Conservation (phyloP, 805 yeast genomes). For the Kuraishia piskuri region DNA sequence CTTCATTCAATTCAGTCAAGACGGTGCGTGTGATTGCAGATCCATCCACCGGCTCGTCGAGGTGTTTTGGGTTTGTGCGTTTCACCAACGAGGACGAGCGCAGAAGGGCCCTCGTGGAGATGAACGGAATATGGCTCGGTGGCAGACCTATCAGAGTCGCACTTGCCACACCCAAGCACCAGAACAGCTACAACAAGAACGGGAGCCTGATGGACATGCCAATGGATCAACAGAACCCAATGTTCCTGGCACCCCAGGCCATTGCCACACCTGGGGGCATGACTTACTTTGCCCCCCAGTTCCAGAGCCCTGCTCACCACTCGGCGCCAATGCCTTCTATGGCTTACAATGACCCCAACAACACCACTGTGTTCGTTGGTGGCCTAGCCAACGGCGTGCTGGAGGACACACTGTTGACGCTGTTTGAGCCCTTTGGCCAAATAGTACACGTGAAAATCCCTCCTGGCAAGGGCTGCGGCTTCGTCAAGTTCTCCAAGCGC, state of each 20-base stretch:
- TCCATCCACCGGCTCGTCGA: constrained; percentile 66
- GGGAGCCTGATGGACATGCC: constrained; percentile 7
- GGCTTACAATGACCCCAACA: constrained; percentile 46
- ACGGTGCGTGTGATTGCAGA: constrained; percentile 84
- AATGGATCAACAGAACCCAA: constrained; percentile 14
- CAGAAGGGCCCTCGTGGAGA: constrained; percentile 56
- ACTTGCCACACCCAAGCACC: constrained; percentile 65
- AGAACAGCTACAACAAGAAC: constrained; percentile 6
- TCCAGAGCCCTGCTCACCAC: constrained; percentile 3
- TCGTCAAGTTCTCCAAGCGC: constrained; percentile 56
- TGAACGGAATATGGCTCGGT: constrained; percentile 77
- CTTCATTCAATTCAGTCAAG: constrained; percentile 55
- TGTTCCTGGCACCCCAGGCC: constrained; percentile 1
- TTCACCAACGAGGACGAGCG: constrained; percentile 66
- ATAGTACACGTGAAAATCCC: constrained; percentile 67
- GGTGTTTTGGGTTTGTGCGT: constrained; percentile 78
- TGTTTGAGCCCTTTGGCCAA: constrained; percentile 69
- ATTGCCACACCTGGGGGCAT: constrained; percentile 3
- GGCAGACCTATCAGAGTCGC: constrained; percentile 75
- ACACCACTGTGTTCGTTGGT: constrained; percentile 66
- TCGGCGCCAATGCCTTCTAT: constrained; percentile 6
- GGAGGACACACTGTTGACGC: constrained; percentile 49
- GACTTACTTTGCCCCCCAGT: constrained; percentile 6
- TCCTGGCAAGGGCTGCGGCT: constrained; percentile 74
- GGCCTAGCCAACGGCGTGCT: constrained; percentile 58